Conservation (phyloP, 2,329 filamentous ascomycete species). For the Botryotinia globosa region DNA sequence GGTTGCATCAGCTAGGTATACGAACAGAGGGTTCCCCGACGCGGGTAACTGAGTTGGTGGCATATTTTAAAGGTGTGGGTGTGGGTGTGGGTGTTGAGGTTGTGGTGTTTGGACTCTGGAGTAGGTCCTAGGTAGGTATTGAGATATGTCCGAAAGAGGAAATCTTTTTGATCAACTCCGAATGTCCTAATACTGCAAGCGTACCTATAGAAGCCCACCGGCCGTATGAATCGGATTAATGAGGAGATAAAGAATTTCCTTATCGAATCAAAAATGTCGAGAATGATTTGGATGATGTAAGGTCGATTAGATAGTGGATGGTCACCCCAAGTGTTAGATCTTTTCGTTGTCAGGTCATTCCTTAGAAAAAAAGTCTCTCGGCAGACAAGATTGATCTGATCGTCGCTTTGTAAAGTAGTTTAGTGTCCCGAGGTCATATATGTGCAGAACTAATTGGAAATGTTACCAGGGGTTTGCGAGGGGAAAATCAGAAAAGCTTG, state of each 20-base stretch:
- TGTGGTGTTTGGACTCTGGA: not conserved
- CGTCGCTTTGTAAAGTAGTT: not conserved
- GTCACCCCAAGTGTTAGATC: not conserved
- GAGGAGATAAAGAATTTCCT: not conserved
- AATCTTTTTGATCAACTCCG: not conserved
- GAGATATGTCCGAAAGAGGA: conserved; percentile 2
- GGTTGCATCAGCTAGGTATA: conserved; percentile 27
- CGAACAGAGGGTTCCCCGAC: conserved; percentile 47
- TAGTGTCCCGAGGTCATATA: conserved; percentile 6
- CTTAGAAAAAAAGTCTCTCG: not conserved
- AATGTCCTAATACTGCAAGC: not conserved
- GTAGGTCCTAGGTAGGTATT: too few species aligned
- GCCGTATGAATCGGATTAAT: not conserved
- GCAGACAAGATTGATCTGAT: conserved; percentile 7
- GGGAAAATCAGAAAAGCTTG: not conserved
- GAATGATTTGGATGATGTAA: conserved; percentile 5
- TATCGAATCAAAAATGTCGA: not conserved
- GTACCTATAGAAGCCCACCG: too few species aligned
- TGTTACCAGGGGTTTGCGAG: not conserved
- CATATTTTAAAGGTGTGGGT: conserved; percentile 31
- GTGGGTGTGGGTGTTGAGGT: not conserved
- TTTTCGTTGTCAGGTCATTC: not conserved
- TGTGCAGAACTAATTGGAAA: not conserved
- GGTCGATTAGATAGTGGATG: not conserved
- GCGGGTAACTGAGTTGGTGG: conserved; percentile 42